phyloP scores from a whole-genome alignment of 2,329 filamentous ascomycete species.

The Xylogone sp. region DNA sequence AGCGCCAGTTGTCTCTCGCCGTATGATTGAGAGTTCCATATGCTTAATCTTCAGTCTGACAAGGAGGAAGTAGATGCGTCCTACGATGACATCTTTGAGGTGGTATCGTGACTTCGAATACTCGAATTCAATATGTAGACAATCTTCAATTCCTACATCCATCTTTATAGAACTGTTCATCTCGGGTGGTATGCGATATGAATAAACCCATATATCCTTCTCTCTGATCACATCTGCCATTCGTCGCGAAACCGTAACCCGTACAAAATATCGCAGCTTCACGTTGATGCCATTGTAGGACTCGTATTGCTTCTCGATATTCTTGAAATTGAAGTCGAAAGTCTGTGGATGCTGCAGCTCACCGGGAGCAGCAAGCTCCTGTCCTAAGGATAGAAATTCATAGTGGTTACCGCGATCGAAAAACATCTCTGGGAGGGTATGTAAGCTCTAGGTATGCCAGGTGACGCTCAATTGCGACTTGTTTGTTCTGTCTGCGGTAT shows the following conservation, averaged over 20 bases:
- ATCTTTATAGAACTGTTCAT: constrained; percentile 99
- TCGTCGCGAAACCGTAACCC: constrained; percentile 90
- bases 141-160: constrained; percentile 99
- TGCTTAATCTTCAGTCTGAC: constrained; percentile 99
- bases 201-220: constrained; percentile 99
- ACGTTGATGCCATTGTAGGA: constrained; percentile 99
- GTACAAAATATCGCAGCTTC: constrained; percentile 96
- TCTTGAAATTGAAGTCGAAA: constrained; percentile 99
- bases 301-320: constrained; percentile 99
- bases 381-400: constrained; percentile 95
- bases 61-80: constrained; percentile 95
- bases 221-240: constrained; percentile 98
- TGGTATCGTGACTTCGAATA: constrained; percentile 99
- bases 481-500: neutral
- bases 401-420: constrained; percentile 99
- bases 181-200: constrained; percentile 95
- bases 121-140: constrained; percentile 98
- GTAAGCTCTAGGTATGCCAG: constrained; percentile 5
- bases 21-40: constrained; percentile 98
- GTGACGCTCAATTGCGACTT: neutral
- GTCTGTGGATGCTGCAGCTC: constrained; percentile 98
- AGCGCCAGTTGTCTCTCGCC: constrained; percentile 91
- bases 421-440: constrained; percentile 82
- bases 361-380: constrained; percentile 93
- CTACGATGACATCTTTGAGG: constrained; percentile 97